A percentile compares a stretch with the other conserved stretches of the same genome.
Evolutionary conservation across 352 stramenopile genomes (phyloP).

Genomic region (Phytophthora constricta): DNA sequence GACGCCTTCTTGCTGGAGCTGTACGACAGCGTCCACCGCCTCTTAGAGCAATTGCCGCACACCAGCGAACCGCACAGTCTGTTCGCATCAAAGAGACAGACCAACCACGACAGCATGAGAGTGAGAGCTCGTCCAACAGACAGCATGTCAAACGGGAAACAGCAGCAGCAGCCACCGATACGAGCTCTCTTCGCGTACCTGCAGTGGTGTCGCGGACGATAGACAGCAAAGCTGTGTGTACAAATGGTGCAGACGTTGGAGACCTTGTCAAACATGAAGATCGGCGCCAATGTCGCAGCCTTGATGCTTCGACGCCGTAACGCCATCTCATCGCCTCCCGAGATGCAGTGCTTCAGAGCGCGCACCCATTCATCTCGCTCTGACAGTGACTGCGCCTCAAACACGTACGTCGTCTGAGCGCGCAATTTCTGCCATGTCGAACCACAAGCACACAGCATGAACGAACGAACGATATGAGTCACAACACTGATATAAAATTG

Average conservation of each 20-base stretch:
- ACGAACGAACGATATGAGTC: conserved; percentile 13
- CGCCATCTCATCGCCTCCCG: conserved; percentile 56
- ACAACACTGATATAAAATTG: conserved; percentile 21
- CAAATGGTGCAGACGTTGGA: conserved; percentile 89
- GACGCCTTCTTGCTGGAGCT: conserved; percentile 82
- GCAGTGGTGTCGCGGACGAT: conserved; percentile 85
- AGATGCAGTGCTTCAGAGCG: conserved; percentile 79
- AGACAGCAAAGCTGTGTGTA: conserved; percentile 81
- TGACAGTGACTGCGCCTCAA: conserved; percentile 64
- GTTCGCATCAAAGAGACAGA: conserved; percentile 21
- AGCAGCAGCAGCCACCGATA: conserved; percentile 5
- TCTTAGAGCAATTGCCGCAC: conserved; percentile 83
- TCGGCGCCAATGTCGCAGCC: conserved; percentile 75
- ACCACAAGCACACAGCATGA: conserved; percentile 4
- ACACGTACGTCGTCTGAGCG: conserved; percentile 58
- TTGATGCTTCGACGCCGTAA: conserved; percentile 76
- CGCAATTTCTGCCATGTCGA: conserved; percentile 27
- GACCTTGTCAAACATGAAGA: conserved; percentile 90
- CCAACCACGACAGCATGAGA: conserved; percentile 8
- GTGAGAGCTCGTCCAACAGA: neutral
- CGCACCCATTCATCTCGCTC: conserved; percentile 87
- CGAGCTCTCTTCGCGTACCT: conserved; percentile 40
- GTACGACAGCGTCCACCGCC: conserved; percentile 80
- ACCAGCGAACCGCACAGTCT: conserved; percentile 85
- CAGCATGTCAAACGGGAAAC: conserved; percentile 15